Percentiles rank a stretch among this genome's conserved stretches.
These are phyloP conservation scores for Puccinia triticina DNA, from an alignment of 1,284 basidiomycete species.

Conservation along the genomic window DNA sequence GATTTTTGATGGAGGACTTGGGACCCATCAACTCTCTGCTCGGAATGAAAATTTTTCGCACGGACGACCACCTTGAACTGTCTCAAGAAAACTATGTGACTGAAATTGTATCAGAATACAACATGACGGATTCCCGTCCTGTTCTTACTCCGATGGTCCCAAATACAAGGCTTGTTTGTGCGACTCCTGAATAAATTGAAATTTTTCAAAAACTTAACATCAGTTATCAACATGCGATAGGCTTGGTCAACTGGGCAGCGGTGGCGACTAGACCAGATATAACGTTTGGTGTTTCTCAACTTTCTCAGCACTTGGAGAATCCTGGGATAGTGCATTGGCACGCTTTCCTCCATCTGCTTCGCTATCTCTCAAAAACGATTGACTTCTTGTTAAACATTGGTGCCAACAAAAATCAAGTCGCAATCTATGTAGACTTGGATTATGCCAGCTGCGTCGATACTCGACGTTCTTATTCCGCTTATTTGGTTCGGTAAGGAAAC, in stretches of 20 bases:
- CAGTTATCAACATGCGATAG: background rate
- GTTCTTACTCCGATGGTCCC: no score
- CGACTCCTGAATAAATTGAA: background rate
- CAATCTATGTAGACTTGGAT: slow-evolving; percentile 48
- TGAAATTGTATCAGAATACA: background rate
- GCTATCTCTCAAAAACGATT: background rate
- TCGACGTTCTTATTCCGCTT: slow-evolving; percentile 42
- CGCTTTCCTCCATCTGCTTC: slow-evolving; percentile 7
- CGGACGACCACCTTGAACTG: background rate
- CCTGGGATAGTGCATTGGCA: no score
- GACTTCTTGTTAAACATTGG: background rate
- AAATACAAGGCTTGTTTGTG: background rate
- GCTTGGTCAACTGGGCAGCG: background rate
- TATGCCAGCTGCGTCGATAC: slow-evolving; percentile 45
- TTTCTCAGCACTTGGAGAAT: no score
- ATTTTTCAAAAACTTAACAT: background rate
- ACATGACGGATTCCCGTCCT: background rate
- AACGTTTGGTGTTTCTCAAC: background rate
- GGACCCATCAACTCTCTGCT: no score
- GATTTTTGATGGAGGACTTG: background rate
- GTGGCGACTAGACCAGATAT: slow-evolving; percentile 2
- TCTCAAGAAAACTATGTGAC: background rate
- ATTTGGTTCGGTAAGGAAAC: slow-evolving; percentile 29
- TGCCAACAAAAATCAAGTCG: no score
- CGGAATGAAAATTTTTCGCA: background rate